Base-by-base conservation (phyloP, 2,329 filamentous ascomycete species). In the Penicillium sp. region DNA sequence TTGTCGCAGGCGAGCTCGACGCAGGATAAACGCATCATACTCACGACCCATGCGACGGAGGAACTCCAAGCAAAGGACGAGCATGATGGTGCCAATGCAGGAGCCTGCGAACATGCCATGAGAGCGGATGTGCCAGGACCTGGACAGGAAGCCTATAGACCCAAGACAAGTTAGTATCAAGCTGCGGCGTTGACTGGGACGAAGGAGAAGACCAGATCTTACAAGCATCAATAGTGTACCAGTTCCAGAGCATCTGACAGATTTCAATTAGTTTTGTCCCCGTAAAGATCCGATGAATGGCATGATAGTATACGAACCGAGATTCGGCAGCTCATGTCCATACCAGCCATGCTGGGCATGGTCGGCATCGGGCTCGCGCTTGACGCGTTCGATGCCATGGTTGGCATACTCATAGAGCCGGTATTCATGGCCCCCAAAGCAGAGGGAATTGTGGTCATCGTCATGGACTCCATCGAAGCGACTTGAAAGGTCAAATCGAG, bases 71-170 rank as follows among this genome's bases (percentile, higher is more conserved):
- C 79, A 71, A 56, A 94, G 83, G 68, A 91, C 89, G 57, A 96
- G 86, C n/a, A 89, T 79, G 64, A 92, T 82, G 38, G 92, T 88
- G 63, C 90, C 91, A 72, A 96, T 89, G 79, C 91, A 95, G 56
- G 88, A 90, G 24, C 89, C 91, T 53, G 89, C 91, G 73, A 96
- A 94, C 84, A 89, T 89, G 75, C 85, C 88, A 2, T 76, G 79
- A 26, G 88, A 89, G 17, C 80, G 88, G 75, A 94, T 85, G 71
- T 88, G 88, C 91, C 91, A 95, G 24, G 83, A 82, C 8, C 74
- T 69, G 26, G 89, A 79, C 72, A 95, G 84, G 83, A 95, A 94
- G 78, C 88, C 79, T 81, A 44, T 44, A 30, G 22, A 17, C 19
- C 42, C 9, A 17, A 42, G 9, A 5, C 22, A 28, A 12, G 24